Conservation (phyloP, 2,329 filamentous ascomycete species). For the Scytalidium sp. region DNA sequence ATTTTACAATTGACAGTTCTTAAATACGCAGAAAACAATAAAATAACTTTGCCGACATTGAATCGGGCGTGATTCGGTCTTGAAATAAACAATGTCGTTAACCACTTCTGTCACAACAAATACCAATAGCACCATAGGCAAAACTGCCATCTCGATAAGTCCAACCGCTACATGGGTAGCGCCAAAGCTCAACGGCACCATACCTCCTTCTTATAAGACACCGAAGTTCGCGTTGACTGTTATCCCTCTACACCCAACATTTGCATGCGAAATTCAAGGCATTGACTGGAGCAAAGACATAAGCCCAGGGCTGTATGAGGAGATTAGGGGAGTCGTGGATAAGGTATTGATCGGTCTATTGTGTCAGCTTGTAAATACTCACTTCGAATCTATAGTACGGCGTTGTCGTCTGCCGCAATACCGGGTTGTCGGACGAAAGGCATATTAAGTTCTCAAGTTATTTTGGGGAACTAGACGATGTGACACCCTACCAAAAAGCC, state of each 20-base stretch:
- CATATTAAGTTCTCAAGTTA: slow-evolving; percentile 46
- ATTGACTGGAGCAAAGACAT: slow-evolving; percentile 20
- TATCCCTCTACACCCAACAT: slow-evolving; percentile 30
- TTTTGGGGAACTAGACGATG: slow-evolving; percentile 53
- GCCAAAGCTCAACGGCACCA: not conserved
- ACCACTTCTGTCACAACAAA: not conserved
- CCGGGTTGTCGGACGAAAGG: slow-evolving; percentile 43
- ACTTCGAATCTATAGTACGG: slow-evolving; percentile 38
- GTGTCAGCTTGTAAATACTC: not conserved
- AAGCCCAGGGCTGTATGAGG: not conserved
- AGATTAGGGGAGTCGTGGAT: not conserved
- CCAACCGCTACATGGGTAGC: not conserved
- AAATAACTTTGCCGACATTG: not conserved
- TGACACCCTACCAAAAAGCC: slow-evolving; percentile 41
- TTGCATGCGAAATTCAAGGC: slow-evolving; percentile 31
- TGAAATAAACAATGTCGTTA: not conserved
- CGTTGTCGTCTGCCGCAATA: slow-evolving; percentile 46
- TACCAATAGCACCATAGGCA: not conserved
- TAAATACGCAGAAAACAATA: not conserved
- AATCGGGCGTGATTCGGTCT: not conserved
- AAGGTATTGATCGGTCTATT: not conserved
- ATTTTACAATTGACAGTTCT: not conserved
- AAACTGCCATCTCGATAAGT: not conserved
- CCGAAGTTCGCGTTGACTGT: slow-evolving; percentile 5
- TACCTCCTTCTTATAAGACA: not conserved